phyloP scores from a whole-genome alignment of 129 eudicot species.

The Chrysanthemum seticuspe region DNA sequence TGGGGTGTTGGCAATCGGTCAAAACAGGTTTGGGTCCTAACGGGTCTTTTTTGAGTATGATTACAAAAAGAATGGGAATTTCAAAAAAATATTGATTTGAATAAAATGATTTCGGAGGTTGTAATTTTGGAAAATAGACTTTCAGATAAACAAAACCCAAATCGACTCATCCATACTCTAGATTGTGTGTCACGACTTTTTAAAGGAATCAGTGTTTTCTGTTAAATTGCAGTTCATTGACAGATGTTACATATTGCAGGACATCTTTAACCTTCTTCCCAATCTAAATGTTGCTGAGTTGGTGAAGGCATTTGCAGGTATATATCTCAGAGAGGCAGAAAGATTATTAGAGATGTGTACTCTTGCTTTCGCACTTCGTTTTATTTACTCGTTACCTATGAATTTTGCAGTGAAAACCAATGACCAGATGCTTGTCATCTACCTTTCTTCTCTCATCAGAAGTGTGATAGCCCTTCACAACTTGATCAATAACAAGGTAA shows the following conservation, averaged over 20 bases:
- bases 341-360: not conserved
- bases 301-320: constrained; percentile 93
- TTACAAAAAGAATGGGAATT: no score
- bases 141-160: no score
- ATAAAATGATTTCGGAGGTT: no score
- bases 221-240: no score
- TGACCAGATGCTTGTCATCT: constrained; percentile 96
- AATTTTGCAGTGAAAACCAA: constrained; percentile 82
- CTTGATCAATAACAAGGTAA: constrained; percentile 94
- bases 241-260: constrained; percentile 44
- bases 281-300: constrained; percentile 82
- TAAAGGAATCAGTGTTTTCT: no score
- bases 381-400: constrained; percentile 7
- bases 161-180: no score
- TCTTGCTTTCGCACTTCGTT: not conserved
- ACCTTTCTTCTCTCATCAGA: constrained; percentile 88
- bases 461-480: constrained; percentile 97
- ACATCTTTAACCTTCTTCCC: constrained; percentile 89
- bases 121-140: no score
- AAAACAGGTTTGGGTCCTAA: no score
- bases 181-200: no score
- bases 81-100: no score
- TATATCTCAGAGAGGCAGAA: not conserved
- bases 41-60: no score
- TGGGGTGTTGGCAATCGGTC: no score